A percentile compares a stretch with the other conserved stretches of the same genome.
Conservation (phyloP, 2,329 filamentous ascomycete species). For the Arthrinium puccinioides region DNA sequence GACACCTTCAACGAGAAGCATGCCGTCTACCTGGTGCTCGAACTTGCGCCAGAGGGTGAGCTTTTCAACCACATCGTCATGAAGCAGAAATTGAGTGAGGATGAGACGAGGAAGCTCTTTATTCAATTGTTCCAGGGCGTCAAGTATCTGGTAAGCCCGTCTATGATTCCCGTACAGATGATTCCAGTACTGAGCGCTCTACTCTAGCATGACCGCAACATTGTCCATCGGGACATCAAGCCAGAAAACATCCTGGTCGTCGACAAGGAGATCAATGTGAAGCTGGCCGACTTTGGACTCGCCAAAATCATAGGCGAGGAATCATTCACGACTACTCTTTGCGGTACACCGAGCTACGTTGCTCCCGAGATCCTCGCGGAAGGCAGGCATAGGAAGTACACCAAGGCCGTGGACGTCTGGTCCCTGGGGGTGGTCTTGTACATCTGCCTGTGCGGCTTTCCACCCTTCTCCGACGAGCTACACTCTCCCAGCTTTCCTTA, state of each 20-base stretch:
- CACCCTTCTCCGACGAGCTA: constrained; percentile 91
- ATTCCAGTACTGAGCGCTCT: too few species aligned
- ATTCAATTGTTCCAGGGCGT: constrained; percentile 86
- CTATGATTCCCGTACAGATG: constrained; percentile 17
- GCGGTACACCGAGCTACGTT: constrained; percentile 95
- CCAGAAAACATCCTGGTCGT: constrained; percentile 90
- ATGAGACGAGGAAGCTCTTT: constrained; percentile 80
- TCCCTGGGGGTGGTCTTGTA: constrained; percentile 91
- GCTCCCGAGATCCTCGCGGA: constrained; percentile 91
- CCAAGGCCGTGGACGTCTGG: constrained; percentile 92
- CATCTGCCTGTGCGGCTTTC: constrained; percentile 92
- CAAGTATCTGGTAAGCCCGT: constrained; percentile 75
- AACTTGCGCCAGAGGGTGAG: constrained; percentile 87
- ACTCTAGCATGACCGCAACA: constrained; percentile 95
- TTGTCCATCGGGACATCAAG: constrained; percentile 97
- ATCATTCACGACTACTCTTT: constrained; percentile 92
- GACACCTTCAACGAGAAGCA: constrained; percentile 91
- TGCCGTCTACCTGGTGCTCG: constrained; percentile 84
- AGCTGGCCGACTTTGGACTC: constrained; percentile 92
- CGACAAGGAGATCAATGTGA: constrained; percentile 78
- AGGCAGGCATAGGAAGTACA: constrained; percentile 77
- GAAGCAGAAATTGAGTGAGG: constrained; percentile 81
- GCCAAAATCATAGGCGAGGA: constrained; percentile 98
- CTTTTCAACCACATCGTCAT: constrained; percentile 92
- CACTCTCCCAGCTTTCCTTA: constrained; percentile 77